A percentile compares a stretch with the other conserved stretches of the same genome.
phyloP scores from a whole-genome alignment of 495 filamentous ascomycete species.

The Penicillium waksmanii region DNA sequence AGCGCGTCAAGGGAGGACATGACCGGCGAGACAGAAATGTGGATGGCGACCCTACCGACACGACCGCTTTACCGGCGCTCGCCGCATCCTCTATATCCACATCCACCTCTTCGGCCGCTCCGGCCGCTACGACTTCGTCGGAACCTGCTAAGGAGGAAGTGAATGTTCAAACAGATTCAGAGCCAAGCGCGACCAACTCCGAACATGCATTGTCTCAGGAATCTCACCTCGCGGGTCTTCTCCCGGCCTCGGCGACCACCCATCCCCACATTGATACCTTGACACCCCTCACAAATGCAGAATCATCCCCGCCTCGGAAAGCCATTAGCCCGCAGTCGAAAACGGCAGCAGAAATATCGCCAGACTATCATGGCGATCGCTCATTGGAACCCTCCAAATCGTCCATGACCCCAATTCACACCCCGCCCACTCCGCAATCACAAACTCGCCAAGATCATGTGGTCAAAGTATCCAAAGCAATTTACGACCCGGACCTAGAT shows the following conservation, averaged over 20 bases:
- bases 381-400: slow-evolving; percentile 29
- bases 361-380: slow-evolving; percentile 17
- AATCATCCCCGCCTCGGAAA: slow-evolving; percentile 72
- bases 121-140: slow-evolving; percentile 18
- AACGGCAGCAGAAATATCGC: slow-evolving; percentile 24
- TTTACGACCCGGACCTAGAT: slow-evolving; percentile 77
- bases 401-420: slow-evolving; percentile 53
- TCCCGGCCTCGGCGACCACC: slow-evolving; percentile 44
- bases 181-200: slow-evolving; percentile 46
- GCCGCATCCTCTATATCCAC: slow-evolving; percentile 19
- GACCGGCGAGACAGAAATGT: slow-evolving; percentile 37
- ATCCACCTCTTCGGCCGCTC: slow-evolving; percentile 16
- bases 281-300: slow-evolving; percentile 77
- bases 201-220: slow-evolving; percentile 71
- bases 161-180: slow-evolving; percentile 17
- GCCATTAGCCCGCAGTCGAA: slow-evolving; percentile 55
- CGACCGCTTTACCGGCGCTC: slow-evolving; percentile 5
- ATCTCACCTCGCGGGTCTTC: slow-evolving; percentile 9
- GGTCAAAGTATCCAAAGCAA: slow-evolving; percentile 68
- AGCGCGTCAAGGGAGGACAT: slow-evolving; percentile 47
- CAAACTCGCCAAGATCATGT: slow-evolving; percentile 65
- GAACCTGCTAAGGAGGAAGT: slow-evolving; percentile 14
- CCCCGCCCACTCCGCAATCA: slow-evolving; percentile 53
- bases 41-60: slow-evolving; percentile 28
- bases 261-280: slow-evolving; percentile 58